Percentiles rank a stretch among this genome's conserved stretches.
These are phyloP conservation scores for Dictyophora rubrovolvata DNA, from an alignment of 768 basidiomycete species.

Conservation along the genomic window DNA sequence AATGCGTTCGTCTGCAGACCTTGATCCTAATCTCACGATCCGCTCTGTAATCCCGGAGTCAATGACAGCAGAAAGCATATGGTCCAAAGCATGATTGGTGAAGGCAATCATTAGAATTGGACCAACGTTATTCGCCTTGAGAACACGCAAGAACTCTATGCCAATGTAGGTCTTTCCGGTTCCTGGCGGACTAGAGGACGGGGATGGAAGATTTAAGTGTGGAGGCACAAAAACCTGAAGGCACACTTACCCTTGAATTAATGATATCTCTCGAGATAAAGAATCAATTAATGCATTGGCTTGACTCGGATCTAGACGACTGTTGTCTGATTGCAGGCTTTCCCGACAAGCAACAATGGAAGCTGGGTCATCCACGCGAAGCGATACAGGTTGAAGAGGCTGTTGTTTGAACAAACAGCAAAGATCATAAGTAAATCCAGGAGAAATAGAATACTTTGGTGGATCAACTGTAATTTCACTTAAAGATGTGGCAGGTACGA, in stretches of 20 bases:
- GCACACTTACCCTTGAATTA: constrained; percentile 58
- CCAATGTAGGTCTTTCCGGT: constrained; percentile 73
- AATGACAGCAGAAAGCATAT: constrained; percentile 54
- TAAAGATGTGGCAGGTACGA: constrained; percentile 34
- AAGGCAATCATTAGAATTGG: constrained; percentile 41
- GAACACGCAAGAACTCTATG: constrained; percentile 55
- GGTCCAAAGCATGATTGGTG: constrained; percentile 75
- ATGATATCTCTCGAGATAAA: constrained; percentile 45
- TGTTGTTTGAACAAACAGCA: constrained; percentile 38
- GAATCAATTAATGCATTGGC: constrained; percentile 57
- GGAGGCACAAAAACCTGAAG: background rate
- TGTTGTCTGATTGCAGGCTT: constrained; percentile 31
- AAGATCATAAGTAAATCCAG: constrained; percentile 48
- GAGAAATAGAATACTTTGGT: constrained; percentile 44
- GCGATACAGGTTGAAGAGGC: constrained; percentile 27
- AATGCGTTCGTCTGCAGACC: constrained; percentile 51
- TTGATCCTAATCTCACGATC: constrained; percentile 61
- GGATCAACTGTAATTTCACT: constrained; percentile 29
- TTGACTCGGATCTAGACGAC: constrained; percentile 61
- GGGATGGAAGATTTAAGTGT: background rate
- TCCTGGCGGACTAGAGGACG: constrained; percentile 57
- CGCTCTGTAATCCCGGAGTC: constrained; percentile 53
- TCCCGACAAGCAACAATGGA: constrained; percentile 40
- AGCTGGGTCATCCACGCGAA: constrained; percentile 30
- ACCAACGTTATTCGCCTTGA: constrained; percentile 27